These are phyloP conservation scores for Cubamyces sp. DNA, from an alignment of 768 basidiomycete genomes.

Conservation along the genomic window DNA sequence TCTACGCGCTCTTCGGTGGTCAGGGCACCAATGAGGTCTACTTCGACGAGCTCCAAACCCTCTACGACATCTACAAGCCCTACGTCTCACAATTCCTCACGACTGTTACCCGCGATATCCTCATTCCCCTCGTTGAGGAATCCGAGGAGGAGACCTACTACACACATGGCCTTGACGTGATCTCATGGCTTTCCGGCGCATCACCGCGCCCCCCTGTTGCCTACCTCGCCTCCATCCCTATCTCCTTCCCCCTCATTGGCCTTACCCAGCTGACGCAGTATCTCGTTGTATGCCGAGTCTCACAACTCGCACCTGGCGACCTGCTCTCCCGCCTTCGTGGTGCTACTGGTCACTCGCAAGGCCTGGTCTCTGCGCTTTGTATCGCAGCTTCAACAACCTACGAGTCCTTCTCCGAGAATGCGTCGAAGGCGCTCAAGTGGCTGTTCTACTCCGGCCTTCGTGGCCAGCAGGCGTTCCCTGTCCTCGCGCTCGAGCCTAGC, in stretches of 20 bases:
- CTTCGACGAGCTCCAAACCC: conserved; percentile 90
- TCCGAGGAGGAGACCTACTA: conserved; percentile 69
- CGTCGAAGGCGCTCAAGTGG: conserved; percentile 85
- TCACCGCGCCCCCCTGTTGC: conserved; percentile 72
- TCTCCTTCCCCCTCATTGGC: conserved; percentile 96
- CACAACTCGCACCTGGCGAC: conserved; percentile 77
- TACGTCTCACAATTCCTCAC: conserved; percentile 78
- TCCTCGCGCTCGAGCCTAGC: conserved; percentile 84
- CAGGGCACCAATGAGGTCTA: conserved; percentile 99
- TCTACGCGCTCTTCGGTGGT: conserved; percentile 96
- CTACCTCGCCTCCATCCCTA: conserved; percentile 91
- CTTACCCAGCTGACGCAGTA: conserved; percentile 96
- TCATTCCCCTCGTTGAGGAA: conserved; percentile 69
- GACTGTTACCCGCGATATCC: conserved; percentile 64
- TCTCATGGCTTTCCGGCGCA: conserved; percentile 81
- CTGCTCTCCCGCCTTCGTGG: conserved; percentile 78
- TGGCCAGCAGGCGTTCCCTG: conserved; percentile 93
- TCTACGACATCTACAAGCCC: conserved; percentile 90
- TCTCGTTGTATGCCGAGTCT: conserved; percentile 75
- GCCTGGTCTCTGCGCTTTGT: conserved; percentile 91
- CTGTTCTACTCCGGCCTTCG: conserved; percentile 93
- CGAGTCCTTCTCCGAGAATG: conserved; percentile 75
- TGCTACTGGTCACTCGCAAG: conserved; percentile 97
- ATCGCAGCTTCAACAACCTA: conserved; percentile 80
- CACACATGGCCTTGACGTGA: conserved; percentile 77